Conservation (phyloP, 805 yeast species). For the Sugiyamaella valdiviana region DNA sequence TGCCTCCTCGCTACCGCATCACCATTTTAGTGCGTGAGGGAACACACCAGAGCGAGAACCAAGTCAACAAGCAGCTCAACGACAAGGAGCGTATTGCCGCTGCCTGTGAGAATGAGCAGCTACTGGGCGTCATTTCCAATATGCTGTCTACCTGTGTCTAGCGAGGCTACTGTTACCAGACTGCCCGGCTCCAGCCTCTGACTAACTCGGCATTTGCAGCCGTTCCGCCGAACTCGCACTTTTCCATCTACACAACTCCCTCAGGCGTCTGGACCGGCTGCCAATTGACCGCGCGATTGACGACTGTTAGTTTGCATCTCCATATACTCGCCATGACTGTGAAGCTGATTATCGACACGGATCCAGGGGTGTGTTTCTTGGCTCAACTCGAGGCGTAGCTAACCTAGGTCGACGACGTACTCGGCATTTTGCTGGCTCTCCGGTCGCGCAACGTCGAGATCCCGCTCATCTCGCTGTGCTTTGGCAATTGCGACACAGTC, state of each 20-base stretch:
- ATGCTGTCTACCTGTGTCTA: constrained; percentile 74
- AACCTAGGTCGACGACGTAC: constrained; percentile 34
- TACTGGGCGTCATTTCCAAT: constrained; percentile 80
- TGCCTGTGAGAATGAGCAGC: constrained; percentile 94
- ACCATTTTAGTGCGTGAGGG: constrained; percentile 80
- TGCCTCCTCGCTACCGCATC: constrained; percentile 79
- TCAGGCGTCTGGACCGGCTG: neutral
- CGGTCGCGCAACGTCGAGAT: constrained; percentile 27
- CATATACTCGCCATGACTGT: neutral
- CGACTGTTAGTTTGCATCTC: neutral
- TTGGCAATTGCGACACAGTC: constrained; percentile 34
- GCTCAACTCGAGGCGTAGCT: neutral
- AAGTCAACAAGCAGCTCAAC: constrained; percentile 92
- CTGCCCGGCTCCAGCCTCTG: neutral
- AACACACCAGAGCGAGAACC: constrained; percentile 90
- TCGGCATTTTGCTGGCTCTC: constrained; percentile 36
- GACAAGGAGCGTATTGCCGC: constrained; percentile 98
- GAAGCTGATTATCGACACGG: constrained; percentile 36
- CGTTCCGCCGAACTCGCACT: neutral
- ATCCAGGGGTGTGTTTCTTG: constrained; percentile 34
- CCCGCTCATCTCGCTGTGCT: constrained; percentile 31
- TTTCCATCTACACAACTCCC: neutral
- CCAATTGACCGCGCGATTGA: too few species aligned
- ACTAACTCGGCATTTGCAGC: neutral
- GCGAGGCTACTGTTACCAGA: neutral